Conservation (phyloP, 345 rosid species). For the Eucalyptus erythrocorys region DNA sequence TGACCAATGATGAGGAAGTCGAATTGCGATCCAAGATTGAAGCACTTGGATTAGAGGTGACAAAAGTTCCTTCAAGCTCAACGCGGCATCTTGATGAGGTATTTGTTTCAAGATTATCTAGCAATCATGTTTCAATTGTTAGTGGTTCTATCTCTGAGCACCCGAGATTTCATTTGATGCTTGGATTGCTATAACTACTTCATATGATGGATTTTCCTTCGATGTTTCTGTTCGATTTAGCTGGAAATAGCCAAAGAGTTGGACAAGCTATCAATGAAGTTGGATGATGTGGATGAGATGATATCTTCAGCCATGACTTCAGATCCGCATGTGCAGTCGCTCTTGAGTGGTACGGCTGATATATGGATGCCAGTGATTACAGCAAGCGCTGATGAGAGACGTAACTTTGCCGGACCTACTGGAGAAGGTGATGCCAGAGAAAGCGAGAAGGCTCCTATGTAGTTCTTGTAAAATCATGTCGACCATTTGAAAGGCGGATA, state of each 20-base stretch:
- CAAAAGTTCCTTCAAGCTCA: constrained; percentile 61
- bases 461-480: neutral
- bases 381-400: constrained; percentile 60
- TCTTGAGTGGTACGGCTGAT: constrained; percentile 68
- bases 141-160: neutral
- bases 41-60: constrained; percentile 74
- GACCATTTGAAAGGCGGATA: neutral
- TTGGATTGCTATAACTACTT: neutral
- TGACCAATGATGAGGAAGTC: constrained; percentile 72
- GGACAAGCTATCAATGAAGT: constrained; percentile 69
- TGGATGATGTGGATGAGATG: constrained; percentile 80
- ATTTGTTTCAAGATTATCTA: neutral
- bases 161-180: neutral
- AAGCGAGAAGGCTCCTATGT: neutral
- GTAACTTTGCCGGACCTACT: constrained; percentile 36
- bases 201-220: neutral
- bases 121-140: neutral
- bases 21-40: constrained; percentile 82
- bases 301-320: constrained; percentile 55
- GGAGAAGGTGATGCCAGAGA: constrained; percentile 1
- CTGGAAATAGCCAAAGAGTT: constrained; percentile 71
- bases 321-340: constrained; percentile 66
- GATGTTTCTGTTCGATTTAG: constrained; percentile 2
- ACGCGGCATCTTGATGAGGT: constrained; percentile 48
- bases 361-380: constrained; percentile 88